Conservation (phyloP, 2,329 filamentous ascomycete species). For the Aspergillus phoenicis region DNA sequence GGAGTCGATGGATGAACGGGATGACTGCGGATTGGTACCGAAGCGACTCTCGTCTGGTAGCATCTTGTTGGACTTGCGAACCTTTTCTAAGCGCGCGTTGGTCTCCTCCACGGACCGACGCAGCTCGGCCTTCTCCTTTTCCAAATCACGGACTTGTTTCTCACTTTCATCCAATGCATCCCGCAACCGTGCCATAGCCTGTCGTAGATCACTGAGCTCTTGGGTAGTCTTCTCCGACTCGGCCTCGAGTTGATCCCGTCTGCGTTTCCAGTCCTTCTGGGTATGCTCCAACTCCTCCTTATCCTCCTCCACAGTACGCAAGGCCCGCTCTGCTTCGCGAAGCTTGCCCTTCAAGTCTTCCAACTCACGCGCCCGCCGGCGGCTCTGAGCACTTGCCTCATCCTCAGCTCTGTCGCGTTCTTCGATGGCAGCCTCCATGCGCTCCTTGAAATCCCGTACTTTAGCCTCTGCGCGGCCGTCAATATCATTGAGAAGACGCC, state of each 20-base stretch:
- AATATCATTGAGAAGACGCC: slow-evolving; percentile 80
- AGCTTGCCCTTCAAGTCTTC: slow-evolving; percentile 81
- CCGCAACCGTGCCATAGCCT: slow-evolving; percentile 75
- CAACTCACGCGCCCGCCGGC: slow-evolving; percentile 76
- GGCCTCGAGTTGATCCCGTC: slow-evolving; percentile 74
- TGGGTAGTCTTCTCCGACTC: slow-evolving; percentile 67
- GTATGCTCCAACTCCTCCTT: slow-evolving; percentile 74
- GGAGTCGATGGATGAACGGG: slow-evolving; percentile 62
- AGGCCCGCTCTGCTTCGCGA: slow-evolving; percentile 77
- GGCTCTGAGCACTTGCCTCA: slow-evolving; percentile 75
- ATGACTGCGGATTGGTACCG: slow-evolving; percentile 53
- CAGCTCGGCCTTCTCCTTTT: slow-evolving; percentile 78
- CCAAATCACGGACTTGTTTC: slow-evolving; percentile 76
- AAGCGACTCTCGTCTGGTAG: slow-evolving; percentile 62
- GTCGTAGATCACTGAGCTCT: slow-evolving; percentile 74
- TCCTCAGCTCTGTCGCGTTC: slow-evolving; percentile 92
- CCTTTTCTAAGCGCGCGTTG: slow-evolving; percentile 74
- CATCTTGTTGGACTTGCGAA: slow-evolving; percentile 67
- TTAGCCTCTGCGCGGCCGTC: slow-evolving; percentile 80
- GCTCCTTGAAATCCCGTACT: slow-evolving; percentile 83
- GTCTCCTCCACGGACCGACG: slow-evolving; percentile 77
- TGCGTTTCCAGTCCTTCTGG: slow-evolving; percentile 72
- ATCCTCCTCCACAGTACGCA: slow-evolving; percentile 71
- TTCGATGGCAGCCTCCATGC: slow-evolving; percentile 87
- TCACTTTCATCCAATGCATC: slow-evolving; percentile 86